phyloP scores from a whole-genome alignment of 2,329 filamentous ascomycete species.

The Penicillium sp. region DNA sequence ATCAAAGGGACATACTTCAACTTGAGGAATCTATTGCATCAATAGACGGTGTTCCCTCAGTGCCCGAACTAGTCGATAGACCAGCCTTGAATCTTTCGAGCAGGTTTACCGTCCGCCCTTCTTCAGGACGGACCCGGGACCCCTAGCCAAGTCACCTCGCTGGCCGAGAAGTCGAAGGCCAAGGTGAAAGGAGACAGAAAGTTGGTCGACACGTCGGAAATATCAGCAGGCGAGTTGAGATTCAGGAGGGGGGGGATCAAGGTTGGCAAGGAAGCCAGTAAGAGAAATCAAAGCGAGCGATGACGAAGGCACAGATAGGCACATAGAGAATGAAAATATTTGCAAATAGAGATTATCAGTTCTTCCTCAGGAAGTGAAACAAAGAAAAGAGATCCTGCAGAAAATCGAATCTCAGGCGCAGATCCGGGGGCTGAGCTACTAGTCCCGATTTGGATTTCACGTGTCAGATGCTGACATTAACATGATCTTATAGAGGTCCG shows the following conservation, averaged over 20 bases:
- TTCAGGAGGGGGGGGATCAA: conserved; percentile 17
- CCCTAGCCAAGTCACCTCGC: conserved; percentile 47
- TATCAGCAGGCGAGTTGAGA: conserved; percentile 13
- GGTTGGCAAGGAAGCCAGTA: conserved; percentile 29
- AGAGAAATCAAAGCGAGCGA: conserved; percentile 28
- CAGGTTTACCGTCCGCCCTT: conserved; percentile 52
- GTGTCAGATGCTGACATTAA: conserved; percentile 15
- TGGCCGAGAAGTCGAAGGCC: conserved; percentile 24
- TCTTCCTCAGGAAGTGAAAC: conserved; percentile 11
- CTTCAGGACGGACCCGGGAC: conserved; percentile 51
- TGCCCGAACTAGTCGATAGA: conserved; percentile 6
- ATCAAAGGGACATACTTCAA: conserved; percentile 15
- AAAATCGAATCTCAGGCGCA: conserved; percentile 22
- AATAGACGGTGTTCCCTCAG: conserved; percentile 10
- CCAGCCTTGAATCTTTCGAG: conserved; percentile 22
- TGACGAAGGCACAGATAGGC: conserved; percentile 30
- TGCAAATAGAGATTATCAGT: neutral
- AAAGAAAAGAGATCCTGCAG: conserved; percentile 9
- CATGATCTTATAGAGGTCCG: neutral
- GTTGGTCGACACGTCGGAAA: conserved; percentile 13
- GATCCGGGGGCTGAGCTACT: conserved; percentile 22
- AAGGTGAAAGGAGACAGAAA: conserved; percentile 14
- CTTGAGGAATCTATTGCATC: conserved; percentile 4
- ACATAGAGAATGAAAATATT: conserved; percentile 35
- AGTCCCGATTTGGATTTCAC: conserved; percentile 21